Evolutionary conservation across 768 basidiomycete genomes (phyloP).

Genomic region (Podaxis mareebaensis): DNA sequence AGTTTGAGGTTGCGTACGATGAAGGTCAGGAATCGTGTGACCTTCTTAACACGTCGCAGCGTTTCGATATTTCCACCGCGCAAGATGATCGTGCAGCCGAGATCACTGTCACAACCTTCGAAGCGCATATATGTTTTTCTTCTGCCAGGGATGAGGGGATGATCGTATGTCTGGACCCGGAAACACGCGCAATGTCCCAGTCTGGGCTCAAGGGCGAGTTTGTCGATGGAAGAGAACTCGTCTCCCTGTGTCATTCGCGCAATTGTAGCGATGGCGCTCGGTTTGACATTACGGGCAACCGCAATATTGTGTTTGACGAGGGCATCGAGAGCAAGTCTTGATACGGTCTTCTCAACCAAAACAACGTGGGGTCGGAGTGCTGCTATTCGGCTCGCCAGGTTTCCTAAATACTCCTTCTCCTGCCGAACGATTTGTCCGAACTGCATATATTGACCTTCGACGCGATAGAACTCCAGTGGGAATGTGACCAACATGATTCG

Average conservation of each 20-base stretch:
- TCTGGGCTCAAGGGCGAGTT: constrained; percentile 84
- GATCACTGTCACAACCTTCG: constrained; percentile 90
- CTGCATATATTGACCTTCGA: constrained; percentile 90
- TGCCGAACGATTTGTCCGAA: constrained; percentile 90
- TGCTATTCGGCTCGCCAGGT: constrained; percentile 86
- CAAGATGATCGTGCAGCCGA: constrained; percentile 92
- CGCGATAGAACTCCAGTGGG: constrained; percentile 89
- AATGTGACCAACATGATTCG: constrained; percentile 97
- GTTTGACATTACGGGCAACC: constrained; percentile 88
- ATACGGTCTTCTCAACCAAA: constrained; percentile 89
- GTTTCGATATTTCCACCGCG: constrained; percentile 85
- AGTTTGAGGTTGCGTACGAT: constrained; percentile 92
- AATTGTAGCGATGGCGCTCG: constrained; percentile 82
- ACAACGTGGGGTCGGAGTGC: constrained; percentile 91
- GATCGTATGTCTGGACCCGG: constrained; percentile 91
- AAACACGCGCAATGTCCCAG: constrained; percentile 87
- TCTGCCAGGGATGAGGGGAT: constrained; percentile 88
- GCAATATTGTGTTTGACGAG: constrained; percentile 84
- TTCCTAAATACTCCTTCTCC: constrained; percentile 90
- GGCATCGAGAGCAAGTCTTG: constrained; percentile 84
- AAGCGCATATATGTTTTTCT: constrained; percentile 98
- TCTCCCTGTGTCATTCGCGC: constrained; percentile 95
- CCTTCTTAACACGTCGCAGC: constrained; percentile 84
- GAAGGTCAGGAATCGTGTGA: constrained; percentile 89
- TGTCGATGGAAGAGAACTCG: constrained; percentile 94